Base-by-base conservation (phyloP, 176 grass and related monocot genomes). In the Phoenix roebelenii region DNA sequence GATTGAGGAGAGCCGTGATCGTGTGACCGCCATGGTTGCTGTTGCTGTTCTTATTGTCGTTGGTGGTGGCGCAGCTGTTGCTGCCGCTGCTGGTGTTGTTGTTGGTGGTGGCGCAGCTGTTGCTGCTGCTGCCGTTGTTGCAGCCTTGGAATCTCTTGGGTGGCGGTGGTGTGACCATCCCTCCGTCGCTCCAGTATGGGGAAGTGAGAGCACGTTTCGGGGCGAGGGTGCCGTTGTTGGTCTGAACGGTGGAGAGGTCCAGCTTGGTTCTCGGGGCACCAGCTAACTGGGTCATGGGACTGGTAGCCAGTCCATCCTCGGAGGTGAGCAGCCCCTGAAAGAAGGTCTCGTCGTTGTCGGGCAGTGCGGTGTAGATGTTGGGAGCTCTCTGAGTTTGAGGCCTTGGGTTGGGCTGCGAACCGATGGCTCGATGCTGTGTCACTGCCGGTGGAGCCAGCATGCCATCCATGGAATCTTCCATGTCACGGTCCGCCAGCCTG, bases 331-430 rank as follows among this genome's bases (percentile, higher is more conserved):
- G 72, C 3, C 92, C 78, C 6, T 85, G 63, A 20, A 91, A 78
- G 75, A 97, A 91, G 68, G 61, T 81, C 22, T 80, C 77, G 18
- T 91, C 87, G 63, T 90, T 76, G 58, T 71, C 77, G 59, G 85
- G 64, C 23, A 90, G 63, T 1, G 75, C 48, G 39, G 25, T 83
- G 25, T 70, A 74, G 55, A 50, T 65, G 17, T 28, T 48, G 25
- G 62, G 30, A 22, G 66, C 62, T 54, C 54, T 55, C 24, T 79
- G 73, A 52, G 3, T 23, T 63, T 48, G 70, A 18, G 18, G 18
- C 60, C 35, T 44, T 12, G 22, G 35, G 28, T 61, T 66, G 39
- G 50, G 24, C 17, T 65, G 0, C 24, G 25, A 15, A 12, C n/a
- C 19, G 70, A 63, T 30, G 51, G 49, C 12, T 59, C 15, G 65